Conservation (phyloP, 192 early-diverging fungal species). For the Anaeromyces robustus region DNA sequence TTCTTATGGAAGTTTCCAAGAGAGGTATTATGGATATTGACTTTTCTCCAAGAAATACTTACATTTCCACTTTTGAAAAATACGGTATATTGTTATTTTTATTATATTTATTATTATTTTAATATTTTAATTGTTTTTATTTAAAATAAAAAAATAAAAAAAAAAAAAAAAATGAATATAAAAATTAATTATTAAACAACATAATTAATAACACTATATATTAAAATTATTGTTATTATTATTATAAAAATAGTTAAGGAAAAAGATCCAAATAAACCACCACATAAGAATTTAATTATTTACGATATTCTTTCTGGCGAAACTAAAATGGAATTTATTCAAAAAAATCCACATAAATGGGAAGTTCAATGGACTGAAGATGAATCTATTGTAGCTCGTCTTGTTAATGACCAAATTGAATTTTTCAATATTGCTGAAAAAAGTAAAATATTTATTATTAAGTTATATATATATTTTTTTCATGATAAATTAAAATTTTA, state of each 20-base stretch:
- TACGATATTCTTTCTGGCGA: slow-evolving; percentile 61
- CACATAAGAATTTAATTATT: slow-evolving; percentile 62
- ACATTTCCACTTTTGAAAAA: slow-evolving; percentile 78
- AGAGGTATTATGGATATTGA: slow-evolving; percentile 64
- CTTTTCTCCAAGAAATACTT: slow-evolving; percentile 84
- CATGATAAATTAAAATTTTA: too few relatives aligned
- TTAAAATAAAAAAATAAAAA: too few relatives aligned
- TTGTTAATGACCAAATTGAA: slow-evolving; percentile 75
- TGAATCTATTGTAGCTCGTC: slow-evolving; percentile 70
- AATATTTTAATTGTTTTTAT: not conserved
- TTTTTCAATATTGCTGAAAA: slow-evolving; percentile 61
- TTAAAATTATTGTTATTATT: too few relatives aligned
- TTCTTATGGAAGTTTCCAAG: slow-evolving; percentile 43
- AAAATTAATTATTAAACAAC: too few relatives aligned
- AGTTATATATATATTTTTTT: too few relatives aligned
- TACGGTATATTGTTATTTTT: slow-evolving; percentile 48
- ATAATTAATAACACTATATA: too few relatives aligned
- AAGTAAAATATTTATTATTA: too few relatives aligned
- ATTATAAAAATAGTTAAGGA: slow-evolving; percentile 45
- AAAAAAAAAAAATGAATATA: too few relatives aligned
- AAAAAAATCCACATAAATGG: slow-evolving; percentile 65
- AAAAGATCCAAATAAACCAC: slow-evolving; percentile 36
- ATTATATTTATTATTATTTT: not conserved
- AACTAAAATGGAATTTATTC: slow-evolving; percentile 53
- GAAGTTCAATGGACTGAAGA: slow-evolving; percentile 89